A percentile compares a stretch with the other conserved stretches of the same genome.
Evolutionary conservation across 768 basidiomycete genomes (phyloP).

Genomic region (Mycena metata): DNA sequence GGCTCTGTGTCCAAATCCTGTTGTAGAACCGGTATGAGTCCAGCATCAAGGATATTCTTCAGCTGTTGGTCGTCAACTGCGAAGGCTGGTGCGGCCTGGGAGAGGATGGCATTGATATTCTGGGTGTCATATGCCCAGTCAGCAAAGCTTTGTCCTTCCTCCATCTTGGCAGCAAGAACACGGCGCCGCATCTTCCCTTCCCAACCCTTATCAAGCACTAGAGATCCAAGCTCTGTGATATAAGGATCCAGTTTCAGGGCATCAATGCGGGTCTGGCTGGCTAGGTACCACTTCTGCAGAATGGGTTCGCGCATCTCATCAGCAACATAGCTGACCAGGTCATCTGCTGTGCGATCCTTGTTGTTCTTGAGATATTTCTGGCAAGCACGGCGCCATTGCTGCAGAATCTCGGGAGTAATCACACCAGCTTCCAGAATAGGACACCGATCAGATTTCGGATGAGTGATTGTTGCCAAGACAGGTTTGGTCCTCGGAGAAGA

Average conservation of each 20-base stretch:
- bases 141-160: conserved; percentile 6
- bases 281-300: conserved; percentile 13
- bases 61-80: conserved; percentile 4
- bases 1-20: no score
- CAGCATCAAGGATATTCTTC: no score
- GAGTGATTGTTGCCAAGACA: conserved; percentile 3
- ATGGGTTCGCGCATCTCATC: conserved; percentile 25
- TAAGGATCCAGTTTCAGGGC: conserved; percentile 5
- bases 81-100: conserved; percentile 8
- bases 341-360: conserved; percentile 18
- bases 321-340: conserved; percentile 23
- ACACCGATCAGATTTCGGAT: conserved; percentile 17
- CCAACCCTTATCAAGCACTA: conserved; percentile 8
- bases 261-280: not conserved
- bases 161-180: conserved; percentile 17
- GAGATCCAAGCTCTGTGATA: conserved; percentile 12
- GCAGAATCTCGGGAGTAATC: conserved; percentile 3
- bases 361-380: conserved; percentile 19
- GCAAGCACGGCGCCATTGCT: conserved; percentile 17
- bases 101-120: conserved; percentile 11
- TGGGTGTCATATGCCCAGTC: conserved; percentile 18
- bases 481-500: conserved; percentile 1
- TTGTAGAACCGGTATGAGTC: no score
- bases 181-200: conserved; percentile 11
- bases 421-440: conserved; percentile 14